Conservation (phyloP, 2,329 filamentous ascomycete genomes). For the Cladosporium halotolerans region DNA sequence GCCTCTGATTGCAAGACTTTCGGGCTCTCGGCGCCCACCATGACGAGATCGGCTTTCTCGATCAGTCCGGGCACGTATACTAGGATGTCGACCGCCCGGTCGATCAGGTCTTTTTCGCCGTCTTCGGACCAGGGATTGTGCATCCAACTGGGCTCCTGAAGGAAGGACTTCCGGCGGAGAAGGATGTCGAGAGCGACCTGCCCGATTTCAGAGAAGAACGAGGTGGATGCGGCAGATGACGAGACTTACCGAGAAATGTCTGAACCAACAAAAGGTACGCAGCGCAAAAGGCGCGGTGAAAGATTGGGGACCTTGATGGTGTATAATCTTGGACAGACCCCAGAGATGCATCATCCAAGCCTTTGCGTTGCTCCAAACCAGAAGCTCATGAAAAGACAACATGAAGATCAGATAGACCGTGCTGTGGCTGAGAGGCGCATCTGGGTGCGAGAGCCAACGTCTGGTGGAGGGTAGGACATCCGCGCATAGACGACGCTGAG, state of each 20-base stretch:
- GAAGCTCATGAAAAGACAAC: neutral
- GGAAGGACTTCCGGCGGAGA: neutral
- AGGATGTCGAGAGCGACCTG: neutral
- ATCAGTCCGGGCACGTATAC: neutral
- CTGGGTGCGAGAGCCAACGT: neutral
- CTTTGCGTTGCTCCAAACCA: slow-evolving; percentile 1
- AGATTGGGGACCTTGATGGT: neutral
- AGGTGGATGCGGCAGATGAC: too few relatives aligned
- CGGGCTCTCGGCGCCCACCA: neutral
- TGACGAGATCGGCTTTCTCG: neutral
- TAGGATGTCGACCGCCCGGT: neutral
- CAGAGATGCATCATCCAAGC: slow-evolving; percentile 6
- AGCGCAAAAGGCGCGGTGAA: neutral
- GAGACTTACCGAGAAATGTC: neutral
- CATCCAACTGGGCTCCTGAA: neutral
- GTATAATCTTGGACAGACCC: neutral
- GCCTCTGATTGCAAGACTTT: too few relatives aligned
- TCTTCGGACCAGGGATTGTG: neutral
- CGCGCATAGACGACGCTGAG: neutral
- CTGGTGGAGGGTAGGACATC: neutral
- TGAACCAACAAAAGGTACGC: neutral
- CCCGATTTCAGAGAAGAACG: too few relatives aligned
- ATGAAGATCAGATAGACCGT: neutral
- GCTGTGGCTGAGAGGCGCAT: neutral
- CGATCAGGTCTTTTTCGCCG: neutral